Evolutionary conservation across 2,329 filamentous ascomycete species (phyloP), one percentile per base, ranked within the genome.

Genomic region (Colletotrichum truncatum): DNA sequence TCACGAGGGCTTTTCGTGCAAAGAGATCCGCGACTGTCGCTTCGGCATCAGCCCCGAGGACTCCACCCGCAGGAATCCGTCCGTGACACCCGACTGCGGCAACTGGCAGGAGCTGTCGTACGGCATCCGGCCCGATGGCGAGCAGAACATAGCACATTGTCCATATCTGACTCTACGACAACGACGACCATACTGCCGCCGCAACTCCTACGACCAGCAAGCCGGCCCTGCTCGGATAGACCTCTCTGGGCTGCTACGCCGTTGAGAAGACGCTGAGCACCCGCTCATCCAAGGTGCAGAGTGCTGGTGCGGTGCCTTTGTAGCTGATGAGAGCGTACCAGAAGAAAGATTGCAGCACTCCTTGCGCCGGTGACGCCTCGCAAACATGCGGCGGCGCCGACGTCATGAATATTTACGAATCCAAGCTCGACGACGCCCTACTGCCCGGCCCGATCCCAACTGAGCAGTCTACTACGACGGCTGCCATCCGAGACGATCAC

Each of bases 261-360:
- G 25, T 52, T 41, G 61, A 72, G 1, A 10, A 32, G 16, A 67
- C 66, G 73, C 68, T 75, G 73, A 72, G 73, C 70, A 74, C 73
- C 65, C 72, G 54, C 70, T 72, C 81, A 18, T 72, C 70, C 61
- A 56, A 67, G 39, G 38, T 66, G 12, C 73, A 51, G 74, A 81
- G 68, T 81, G 79, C 67, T 80, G 79, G 69, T 83, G 81, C 71
- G 75, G 78, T 53, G 74, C 73, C 43, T 73, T 74, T 49, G 61
- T 71, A 6, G 65, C 32, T 43, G 67, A 68, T 66, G 68, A 60
- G 52, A 64, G 48, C 69, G 23, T 26, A 21, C 26, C 65, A 71
- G 45, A 53, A 36, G 52, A 68, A 60, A 55, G 59, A 72, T 23
- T 79, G 77, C 67, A 73, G 75, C 45, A 71, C 69, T 56, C 68